A percentile compares a stretch with the other conserved stretches of the same genome.
phyloP scores from a whole-genome alignment of 2,329 filamentous ascomycete species.

The Pseudocercospora cruenta region DNA sequence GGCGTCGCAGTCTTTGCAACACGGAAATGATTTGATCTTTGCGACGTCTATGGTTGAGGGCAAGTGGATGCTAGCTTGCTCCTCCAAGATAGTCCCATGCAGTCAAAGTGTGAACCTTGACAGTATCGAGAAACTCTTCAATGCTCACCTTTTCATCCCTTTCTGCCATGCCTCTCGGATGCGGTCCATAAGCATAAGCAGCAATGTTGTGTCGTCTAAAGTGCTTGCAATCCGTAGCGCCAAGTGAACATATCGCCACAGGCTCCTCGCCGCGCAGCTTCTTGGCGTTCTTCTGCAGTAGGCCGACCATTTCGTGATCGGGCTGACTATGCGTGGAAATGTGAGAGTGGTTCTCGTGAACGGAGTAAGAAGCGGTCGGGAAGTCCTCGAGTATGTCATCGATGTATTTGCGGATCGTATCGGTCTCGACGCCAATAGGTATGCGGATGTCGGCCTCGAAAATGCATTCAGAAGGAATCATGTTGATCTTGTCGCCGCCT shows the following conservation, averaged over 20 bases:
- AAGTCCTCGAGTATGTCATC: conserved; percentile 35
- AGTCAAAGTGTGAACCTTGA: conserved; percentile 38
- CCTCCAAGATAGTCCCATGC: conserved; percentile 38
- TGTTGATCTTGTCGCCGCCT: conserved; percentile 49
- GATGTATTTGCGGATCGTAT: conserved; percentile 37
- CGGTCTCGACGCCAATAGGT: conserved; percentile 43
- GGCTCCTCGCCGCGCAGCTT: conserved; percentile 34
- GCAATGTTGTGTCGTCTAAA: conserved; percentile 44
- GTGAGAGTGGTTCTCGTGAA: conserved; percentile 44
- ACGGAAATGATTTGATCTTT: background rate
- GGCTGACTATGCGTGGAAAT: conserved; percentile 38
- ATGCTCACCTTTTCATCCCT: conserved; percentile 35
- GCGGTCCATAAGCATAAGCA: conserved; percentile 44
- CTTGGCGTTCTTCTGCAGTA: conserved; percentile 36
- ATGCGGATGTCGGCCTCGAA: conserved; percentile 49
- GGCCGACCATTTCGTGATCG: conserved; percentile 41
- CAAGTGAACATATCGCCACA: conserved; percentile 43
- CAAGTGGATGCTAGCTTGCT: background rate
- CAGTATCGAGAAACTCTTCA: conserved; percentile 38
- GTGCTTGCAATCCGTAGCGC: conserved; percentile 49
- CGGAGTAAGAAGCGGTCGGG: conserved; percentile 35
- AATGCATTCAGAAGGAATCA: conserved; percentile 44
- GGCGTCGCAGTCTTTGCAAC: background rate
- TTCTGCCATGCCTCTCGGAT: conserved; percentile 37
- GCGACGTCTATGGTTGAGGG: background rate